Base-by-base conservation (phyloP, 192 early-diverging fungal species). In the Coemansia sp. region DNA sequence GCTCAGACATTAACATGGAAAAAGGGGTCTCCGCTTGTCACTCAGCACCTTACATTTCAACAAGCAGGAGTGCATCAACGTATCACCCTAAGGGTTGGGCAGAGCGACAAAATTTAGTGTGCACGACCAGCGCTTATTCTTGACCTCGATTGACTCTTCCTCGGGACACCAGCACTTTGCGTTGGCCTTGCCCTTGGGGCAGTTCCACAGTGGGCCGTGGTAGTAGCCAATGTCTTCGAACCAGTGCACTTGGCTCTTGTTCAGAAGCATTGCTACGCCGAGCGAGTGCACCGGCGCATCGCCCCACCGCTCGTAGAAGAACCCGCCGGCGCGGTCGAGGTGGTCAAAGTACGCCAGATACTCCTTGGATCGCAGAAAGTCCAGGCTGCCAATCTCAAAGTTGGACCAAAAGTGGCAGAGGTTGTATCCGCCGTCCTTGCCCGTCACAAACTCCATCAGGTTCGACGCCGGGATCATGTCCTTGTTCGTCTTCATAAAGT, bases 251-350 rank as follows among this genome's bases (percentile, higher is more conserved):
- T 90, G 76, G 36, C 82, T 76, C 35, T 86, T 89, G n/a, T 64
- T 52, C 56, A 90, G 66, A 5, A 87, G 74, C 21, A 91, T 67
- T 13, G 85, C 81, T 3, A 83, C 88, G 3, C 76, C 87, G 28
- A 91, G 66, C 18, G 87, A 88, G 72, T 91, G 91, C 9, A 92
- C 82, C 18, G 91, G 78, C 4, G 82, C 82, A 50, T 83, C 81
- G 14, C 88, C 84, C 83, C 85, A 90, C 25, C 89, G 73, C 74
- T 92, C 92, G 62, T 93, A 93, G 72, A 91, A 93, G 83, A 94
- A 93, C 7, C 93, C 93, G 23, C 93, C 93, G 2, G 81, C 61
- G 20, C 85, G 60, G 62, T 95, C 93, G 8, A 95, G 70, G 33
- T 86, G 76, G 34, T 88, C 62, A 48, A 91, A 91, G 45, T 83